Evolutionary conservation across 2,329 filamentous ascomycete species (phyloP), one percentile per base, ranked within the genome.

Genomic region (Pyrenochaeta sp.): DNA sequence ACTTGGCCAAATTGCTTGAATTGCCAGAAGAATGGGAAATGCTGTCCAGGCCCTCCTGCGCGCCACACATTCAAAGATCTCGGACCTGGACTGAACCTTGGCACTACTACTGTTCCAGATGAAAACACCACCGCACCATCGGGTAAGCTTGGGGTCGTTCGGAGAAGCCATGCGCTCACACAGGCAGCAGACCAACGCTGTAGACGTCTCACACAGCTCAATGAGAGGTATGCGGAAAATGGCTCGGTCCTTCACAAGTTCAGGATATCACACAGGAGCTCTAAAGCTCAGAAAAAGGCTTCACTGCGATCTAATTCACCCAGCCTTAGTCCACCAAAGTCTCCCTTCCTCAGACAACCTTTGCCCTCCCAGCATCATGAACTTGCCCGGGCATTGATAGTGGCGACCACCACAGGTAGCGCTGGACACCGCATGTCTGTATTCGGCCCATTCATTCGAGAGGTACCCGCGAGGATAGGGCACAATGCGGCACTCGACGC

Each of bases 1-100:
- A 69, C 63, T 12, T 77, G 74, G 74, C 74, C 74, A 22, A 57
- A 46, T 22, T 77, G 74, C 55, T 36, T 69, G 19, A 74, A 76
- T 28, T 77, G 74, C 57, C 66, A 69, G 52, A 76, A 73, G 51
- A 76, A 76, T 53, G 54, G 66, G 8, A 76, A 75, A 54, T 54
- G 52, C 46, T 77, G 74, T 60, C 73, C 74, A 19, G 74, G 74
- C 1, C 73, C 71, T 43, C 73, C 36, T 39, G 36, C 36, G 36
- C 36, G 36, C 36, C 36, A 39, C 15, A 39, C 36, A 19, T 39
- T 39, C 72, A 72, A 59, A 65, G 71, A 73, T 28, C 53, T 68
- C 13, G 72, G 71, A 13, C 67, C 67, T 15, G 62, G 55, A 44
- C 15, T 72, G 8, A 62, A 55, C 15, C 56, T 22, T 13, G 54